These are phyloP conservation scores for Acorus gramineus DNA, from an alignment of 106 monocot genomes.

Conservation along the genomic window DNA sequence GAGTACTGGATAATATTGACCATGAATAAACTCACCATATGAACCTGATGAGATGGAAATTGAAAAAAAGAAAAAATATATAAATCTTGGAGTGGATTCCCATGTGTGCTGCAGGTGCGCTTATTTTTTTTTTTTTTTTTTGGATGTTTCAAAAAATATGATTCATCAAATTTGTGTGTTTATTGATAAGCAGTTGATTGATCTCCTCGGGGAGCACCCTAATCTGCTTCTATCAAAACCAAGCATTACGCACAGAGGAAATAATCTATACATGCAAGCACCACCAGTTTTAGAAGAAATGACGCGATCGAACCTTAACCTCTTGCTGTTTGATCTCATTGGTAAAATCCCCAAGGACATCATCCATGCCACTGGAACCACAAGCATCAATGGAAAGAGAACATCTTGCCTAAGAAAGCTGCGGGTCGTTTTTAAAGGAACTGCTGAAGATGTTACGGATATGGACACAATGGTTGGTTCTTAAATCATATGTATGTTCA, in stretches of 20 bases:
- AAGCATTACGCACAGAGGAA: conserved; percentile 66
- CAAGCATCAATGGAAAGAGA: conserved; percentile 52
- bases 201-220: conserved; percentile 60
- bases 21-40: no score
- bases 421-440: conserved; percentile 53
- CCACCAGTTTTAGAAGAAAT: conserved; percentile 83
- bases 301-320: conserved; percentile 74
- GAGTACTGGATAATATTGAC: no score
- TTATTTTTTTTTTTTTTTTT: neutral
- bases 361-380: conserved; percentile 58
- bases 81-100: no score
- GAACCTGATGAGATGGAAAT: no score
- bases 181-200: conserved; percentile 53
- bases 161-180: neutral
- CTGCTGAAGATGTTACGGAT: conserved; percentile 16
- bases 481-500: conserved; percentile 5
- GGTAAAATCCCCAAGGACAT: conserved; percentile 38
- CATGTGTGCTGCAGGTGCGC: neutral
- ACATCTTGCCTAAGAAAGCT: conserved; percentile 57
- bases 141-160: no score
- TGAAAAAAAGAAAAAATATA: no score
- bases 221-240: conserved; percentile 49
- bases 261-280: conserved; percentile 87
- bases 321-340: conserved; percentile 63
- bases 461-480: conserved; percentile 29